Evolutionary conservation across 1,139 yeast species (phyloP), one percentile per base, ranked within the genome.

Genomic region (Nadsonia commutata): DNA sequence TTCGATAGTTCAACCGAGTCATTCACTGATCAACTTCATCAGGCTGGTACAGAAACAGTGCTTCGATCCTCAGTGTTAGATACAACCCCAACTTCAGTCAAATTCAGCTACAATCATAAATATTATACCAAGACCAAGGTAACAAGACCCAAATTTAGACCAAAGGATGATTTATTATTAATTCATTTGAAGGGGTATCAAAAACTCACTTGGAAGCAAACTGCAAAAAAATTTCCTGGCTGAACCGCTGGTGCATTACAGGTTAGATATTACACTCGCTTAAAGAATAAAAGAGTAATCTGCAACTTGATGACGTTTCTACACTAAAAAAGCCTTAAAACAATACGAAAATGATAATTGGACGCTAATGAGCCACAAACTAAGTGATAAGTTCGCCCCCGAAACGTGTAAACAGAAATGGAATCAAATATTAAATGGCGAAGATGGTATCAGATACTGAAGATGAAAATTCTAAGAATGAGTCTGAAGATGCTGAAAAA

Each of bases 41-140:
- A n/a, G n/a, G n/a, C n/a, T n/a, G n/a, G n/a, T n/a, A n/a, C n/a
- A n/a, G n/a, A n/a, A n/a, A n/a, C n/a, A n/a, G n/a, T n/a, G n/a
- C n/a, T n/a, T n/a, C n/a, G n/a, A n/a, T n/a, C n/a, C n/a, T n/a
- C n/a, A n/a, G n/a, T n/a, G n/a, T n/a, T n/a, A n/a, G n/a, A n/a
- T n/a, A n/a, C n/a, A n/a, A n/a, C n/a, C n/a, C n/a, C n/a, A n/a
- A n/a, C n/a, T n/a, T n/a, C n/a, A n/a, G n/a, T n/a, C n/a, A n/a
- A n/a, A n/a, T n/a, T n/a, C n/a, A 11, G 27, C 7, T 22, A 22
- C 27, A 22, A 36, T 23, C 7, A 42, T 31, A 38, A 23, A 23
- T 33, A 37, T 37, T 37, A 20, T 22, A 18, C 8, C 11, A 22
- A 42, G 41, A 39, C 39, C 39, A 42, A 41, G 44, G 41, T 18